phyloP scores from a whole-genome alignment of 2,329 filamentous ascomycete genomes.

The Tolypocladium capitatum region DNA sequence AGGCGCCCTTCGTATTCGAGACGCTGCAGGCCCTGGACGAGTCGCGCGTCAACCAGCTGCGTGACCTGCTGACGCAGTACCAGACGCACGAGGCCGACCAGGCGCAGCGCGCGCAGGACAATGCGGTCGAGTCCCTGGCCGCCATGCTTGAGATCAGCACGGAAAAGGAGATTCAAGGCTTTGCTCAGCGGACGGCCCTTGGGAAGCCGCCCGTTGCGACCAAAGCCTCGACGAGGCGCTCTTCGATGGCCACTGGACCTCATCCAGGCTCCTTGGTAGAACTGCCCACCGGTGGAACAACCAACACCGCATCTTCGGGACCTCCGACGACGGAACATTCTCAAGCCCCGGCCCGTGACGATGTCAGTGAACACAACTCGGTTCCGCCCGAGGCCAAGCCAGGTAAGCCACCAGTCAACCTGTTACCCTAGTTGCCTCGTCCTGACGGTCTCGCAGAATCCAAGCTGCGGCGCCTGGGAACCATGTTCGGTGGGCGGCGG shows the following conservation, averaged over 20 bases:
- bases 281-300: not conserved
- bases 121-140: constrained; percentile 69
- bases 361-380: constrained; percentile 30
- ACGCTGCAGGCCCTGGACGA: constrained; percentile 85
- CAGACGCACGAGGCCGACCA: constrained; percentile 87
- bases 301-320: not conserved
- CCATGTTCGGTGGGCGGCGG: constrained; percentile 49
- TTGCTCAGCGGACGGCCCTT: constrained; percentile 32
- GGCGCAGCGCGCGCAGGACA: constrained; percentile 60
- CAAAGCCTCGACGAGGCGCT: constrained; percentile 27
- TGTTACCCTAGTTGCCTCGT: not conserved
- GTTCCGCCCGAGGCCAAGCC: constrained; percentile 20
- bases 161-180: constrained; percentile 71
- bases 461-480: constrained; percentile 51
- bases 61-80: constrained; percentile 82
- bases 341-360: constrained; percentile 9
- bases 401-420: constrained; percentile 12
- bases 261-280: not conserved
- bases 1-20: constrained; percentile 91
- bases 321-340: constrained; percentile 1
- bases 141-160: constrained; percentile 78
- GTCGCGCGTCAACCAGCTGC: constrained; percentile 73
- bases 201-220: constrained; percentile 25
- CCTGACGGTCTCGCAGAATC: constrained; percentile 28
- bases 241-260: constrained; percentile 16